These are phyloP conservation scores for Hypoxylon sp. DNA, from an alignment of 2,329 filamentous ascomycete species.

Conservation along the genomic window DNA sequence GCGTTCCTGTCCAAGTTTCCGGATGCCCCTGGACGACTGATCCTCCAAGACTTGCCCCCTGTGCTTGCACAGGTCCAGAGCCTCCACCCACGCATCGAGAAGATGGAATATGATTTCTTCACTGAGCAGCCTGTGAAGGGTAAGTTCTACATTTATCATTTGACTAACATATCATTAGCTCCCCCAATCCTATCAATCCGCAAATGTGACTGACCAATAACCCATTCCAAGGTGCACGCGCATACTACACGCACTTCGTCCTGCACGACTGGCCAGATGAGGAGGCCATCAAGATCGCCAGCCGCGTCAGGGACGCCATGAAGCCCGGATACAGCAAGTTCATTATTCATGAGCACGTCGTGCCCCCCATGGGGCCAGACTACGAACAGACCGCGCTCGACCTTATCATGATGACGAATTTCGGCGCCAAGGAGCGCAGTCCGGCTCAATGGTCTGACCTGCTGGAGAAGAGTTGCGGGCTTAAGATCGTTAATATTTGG, in stretches of 20 bases:
- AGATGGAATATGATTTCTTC: slow-evolving; percentile 33
- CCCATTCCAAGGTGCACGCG: slow-evolving; percentile 40
- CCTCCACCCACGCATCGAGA: slow-evolving; percentile 37
- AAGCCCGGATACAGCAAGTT: slow-evolving; percentile 49
- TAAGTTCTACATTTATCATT: too few relatives aligned
- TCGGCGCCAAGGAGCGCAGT: too few relatives aligned
- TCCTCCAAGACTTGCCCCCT: slow-evolving; percentile 42
- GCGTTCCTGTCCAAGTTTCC: slow-evolving; percentile 51
- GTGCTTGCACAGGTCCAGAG: slow-evolving; percentile 45
- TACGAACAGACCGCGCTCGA: too few relatives aligned
- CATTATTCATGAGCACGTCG: slow-evolving; percentile 26
- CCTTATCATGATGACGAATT: too few relatives aligned
- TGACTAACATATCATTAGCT: too few relatives aligned
- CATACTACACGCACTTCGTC: slow-evolving; percentile 47
- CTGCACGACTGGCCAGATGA: slow-evolving; percentile 36
- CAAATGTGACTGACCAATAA: not conserved
- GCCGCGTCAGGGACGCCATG: slow-evolving; percentile 7
- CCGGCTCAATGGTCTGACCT: too few relatives aligned
- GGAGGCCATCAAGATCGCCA: slow-evolving; percentile 15
- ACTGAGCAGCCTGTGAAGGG: too few relatives aligned
- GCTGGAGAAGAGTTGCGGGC: too few relatives aligned
- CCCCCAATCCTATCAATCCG: too few relatives aligned
- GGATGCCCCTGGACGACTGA: slow-evolving; percentile 42
- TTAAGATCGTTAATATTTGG: too few relatives aligned
- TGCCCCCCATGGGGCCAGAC: too few relatives aligned